Evolutionary conservation across 257 asterid species (phyloP), one percentile per base, ranked within the genome.

Genomic region (Osmanthus fragrans): DNA sequence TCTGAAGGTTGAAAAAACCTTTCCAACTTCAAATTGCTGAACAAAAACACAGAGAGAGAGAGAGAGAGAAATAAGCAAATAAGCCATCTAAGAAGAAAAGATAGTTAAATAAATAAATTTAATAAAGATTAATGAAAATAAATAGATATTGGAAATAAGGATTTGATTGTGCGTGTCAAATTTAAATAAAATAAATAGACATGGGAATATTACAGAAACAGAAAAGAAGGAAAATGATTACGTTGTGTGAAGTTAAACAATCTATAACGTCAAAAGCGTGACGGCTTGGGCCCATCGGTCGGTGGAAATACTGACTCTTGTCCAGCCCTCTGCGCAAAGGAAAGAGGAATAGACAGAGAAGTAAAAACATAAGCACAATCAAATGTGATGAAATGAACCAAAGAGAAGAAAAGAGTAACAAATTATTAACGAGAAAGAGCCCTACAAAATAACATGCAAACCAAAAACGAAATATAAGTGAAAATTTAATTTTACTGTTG

Each of bases 231-330:
- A 72, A 79, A 81, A 56, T 70, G 79, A 49, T 82, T 87, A 94
- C 99, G 77, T 78, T 83, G 73, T 81, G 86, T 63, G 87, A 81
- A 77, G 79, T 91, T 80, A 95, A 80, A 72, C 80, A 70, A 79
- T 90, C 96, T 73, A 96, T 89, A 51, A 79, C 85, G 54, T 84
- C 81, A 36, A 96, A 80, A 64, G 97, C 73, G 79, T 93, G 99
- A 81, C 40, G 83, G 15, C 86, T 76, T 63, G 97, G 97, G 70
- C 99, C 94, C 97, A 86, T 93, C 82, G 94, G 80, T 76, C 96
- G 92, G 81, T 96, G 99, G 80, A 79, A 79, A 90, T 75, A 83
- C 83, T 42, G 96, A 81, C 74, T 84, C 91, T 79, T 60, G 83
- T 71, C 83, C 84, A 72, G 76, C 66, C 80, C 71, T 87, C 97